Evolutionary conservation across 371 early-diverging fungal genomes (phyloP), one percentile per base, ranked within the genome.

Genomic region (Globomyces sp.): DNA sequence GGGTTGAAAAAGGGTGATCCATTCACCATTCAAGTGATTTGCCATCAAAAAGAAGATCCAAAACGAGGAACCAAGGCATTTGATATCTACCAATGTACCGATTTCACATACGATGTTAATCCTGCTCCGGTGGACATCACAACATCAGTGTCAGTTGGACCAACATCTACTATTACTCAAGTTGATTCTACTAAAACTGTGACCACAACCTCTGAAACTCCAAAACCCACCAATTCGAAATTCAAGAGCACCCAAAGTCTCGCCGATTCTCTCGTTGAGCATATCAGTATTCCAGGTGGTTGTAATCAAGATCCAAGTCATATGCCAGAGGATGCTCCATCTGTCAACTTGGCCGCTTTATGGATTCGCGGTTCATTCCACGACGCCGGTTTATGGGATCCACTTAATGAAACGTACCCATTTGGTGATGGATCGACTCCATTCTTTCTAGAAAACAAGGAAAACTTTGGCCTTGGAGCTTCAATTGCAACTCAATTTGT

Each of bases 311-410:
- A 47, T 47, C 47, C 11, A 8, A 11, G 6, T 6, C 47, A 66
- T 47, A 47, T 66, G 34, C 63, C 66, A 10, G 24, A 39, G 24
- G 42, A 62, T 45, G 66, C 50, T 43, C 70, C 68, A 0, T 76
- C 76, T 9, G 13, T 53, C 39, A 74, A 74, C 63, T 42, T 76
- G 37, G 77, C 77, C 6, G 77, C 77, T 46, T 65, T 74, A n/a
- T 76, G 77, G 77, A 72, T 76, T 34, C 69, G 73, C 8, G 73
- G 72, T n/a, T 57, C 64, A 10, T 76, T 76, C 64, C 77, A 76
- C 58, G 77, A 76, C 65, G 24, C 24, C 24, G 24, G 65, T 71
- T 1, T 73, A 67, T 1, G 64, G 67, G 2, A 71, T 41, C 41
- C 51, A 65, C 48, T 64, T 24, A 24, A 24, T 24, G 24, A 24